Evolutionary conservation across 352 stramenopile genomes (phyloP).

Genomic region (Globisporangium spiculum): DNA sequence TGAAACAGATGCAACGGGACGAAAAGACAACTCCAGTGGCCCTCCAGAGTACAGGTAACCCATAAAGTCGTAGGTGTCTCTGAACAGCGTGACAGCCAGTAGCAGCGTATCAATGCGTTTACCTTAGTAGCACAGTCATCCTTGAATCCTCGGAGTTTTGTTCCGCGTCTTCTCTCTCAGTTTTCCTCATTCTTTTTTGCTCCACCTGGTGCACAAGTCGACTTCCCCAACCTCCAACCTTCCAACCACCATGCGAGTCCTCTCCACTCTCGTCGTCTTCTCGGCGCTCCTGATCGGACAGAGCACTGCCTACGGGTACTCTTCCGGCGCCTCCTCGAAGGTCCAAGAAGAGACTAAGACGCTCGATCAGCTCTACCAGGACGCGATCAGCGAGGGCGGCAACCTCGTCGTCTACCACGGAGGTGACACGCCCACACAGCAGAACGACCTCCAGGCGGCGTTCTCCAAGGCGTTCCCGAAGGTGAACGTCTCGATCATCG

Average conservation of each 20-base stretch:
- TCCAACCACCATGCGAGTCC: conserved; percentile 1
- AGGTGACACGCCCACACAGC: conserved; percentile 33
- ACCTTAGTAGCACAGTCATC: no score
- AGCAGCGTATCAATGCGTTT: no score
- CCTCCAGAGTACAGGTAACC: no score
- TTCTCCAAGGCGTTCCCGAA: conserved; percentile 36
- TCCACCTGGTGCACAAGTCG: conserved; percentile 1
- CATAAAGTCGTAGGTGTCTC: no score
- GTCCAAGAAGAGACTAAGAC: conserved; percentile 42
- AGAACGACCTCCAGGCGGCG: conserved; percentile 22
- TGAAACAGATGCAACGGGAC: neutral
- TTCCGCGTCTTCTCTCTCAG: no score
- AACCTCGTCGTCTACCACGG: conserved; percentile 47
- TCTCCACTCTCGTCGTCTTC: conserved; percentile 4
- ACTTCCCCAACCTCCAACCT: neutral
- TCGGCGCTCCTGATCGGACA: neutral
- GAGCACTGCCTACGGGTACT: conserved; percentile 7
- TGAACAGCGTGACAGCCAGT: no score
- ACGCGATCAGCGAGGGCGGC: conserved; percentile 47
- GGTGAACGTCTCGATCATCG: conserved; percentile 58
- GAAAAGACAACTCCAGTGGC: no score
- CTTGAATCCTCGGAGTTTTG: no score
- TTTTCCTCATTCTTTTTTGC: neutral
- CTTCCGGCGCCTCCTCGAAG: neutral
- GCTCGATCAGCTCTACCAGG: conserved; percentile 41